A percentile compares a stretch with the other conserved stretches of the same genome.
phyloP scores from a whole-genome alignment of 148 eudicot genomes.

The Chenopodium formosanum region DNA sequence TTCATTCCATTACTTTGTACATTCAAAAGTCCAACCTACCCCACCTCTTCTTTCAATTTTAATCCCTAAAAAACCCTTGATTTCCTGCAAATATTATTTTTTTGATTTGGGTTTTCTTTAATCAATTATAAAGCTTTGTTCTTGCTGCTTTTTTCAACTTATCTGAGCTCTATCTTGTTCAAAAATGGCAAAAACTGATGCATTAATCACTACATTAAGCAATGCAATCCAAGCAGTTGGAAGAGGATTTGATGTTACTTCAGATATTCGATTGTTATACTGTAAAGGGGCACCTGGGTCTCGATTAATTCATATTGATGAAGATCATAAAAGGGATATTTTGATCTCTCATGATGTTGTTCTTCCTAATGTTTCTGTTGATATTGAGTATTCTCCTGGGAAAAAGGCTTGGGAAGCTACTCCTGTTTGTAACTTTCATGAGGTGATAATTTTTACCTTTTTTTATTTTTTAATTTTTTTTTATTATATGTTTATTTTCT shows the following conservation, averaged over 20 bases:
- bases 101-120: not conserved
- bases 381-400: slow-evolving; percentile 59
- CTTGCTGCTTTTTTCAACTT: too few species aligned
- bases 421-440: slow-evolving; percentile 64
- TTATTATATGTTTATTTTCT: not conserved
- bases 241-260: slow-evolving; percentile 96
- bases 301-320: slow-evolving; percentile 69
- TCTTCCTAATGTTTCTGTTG: slow-evolving; percentile 70
- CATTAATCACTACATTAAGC: slow-evolving; percentile 56
- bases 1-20: slow-evolving; percentile 2
- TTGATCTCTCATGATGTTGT: slow-evolving; percentile 42
- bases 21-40: slow-evolving; percentile 30
- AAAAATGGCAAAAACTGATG: slow-evolving; percentile 37
- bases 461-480: not conserved
- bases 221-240: slow-evolving; percentile 90
- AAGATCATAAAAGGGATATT: slow-evolving; percentile 49
- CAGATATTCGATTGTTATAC: slow-evolving; percentile 89
- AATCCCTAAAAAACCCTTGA: not conserved
- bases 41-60: slow-evolving; percentile 7
- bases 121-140: not conserved
- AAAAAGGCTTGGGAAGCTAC: slow-evolving; percentile 43
- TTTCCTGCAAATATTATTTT: not conserved
- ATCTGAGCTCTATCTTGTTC: not conserved
- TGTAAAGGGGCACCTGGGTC: slow-evolving; percentile 89
- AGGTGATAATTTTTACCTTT: slow-evolving; percentile 40